phyloP scores from a whole-genome alignment of 345 rosid species.

The Camelina hispida region DNA sequence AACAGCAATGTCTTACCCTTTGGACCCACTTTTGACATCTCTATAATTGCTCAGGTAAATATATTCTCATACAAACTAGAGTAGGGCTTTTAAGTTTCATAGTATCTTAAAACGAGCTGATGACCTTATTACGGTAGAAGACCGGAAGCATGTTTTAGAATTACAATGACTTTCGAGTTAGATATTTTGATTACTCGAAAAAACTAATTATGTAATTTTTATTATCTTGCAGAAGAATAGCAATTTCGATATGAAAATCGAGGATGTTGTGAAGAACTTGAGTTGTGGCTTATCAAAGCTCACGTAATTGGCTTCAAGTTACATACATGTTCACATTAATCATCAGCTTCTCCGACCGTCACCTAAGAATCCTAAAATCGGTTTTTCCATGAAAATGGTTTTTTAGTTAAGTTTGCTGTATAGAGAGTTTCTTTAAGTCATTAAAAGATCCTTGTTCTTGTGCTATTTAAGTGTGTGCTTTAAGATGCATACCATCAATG shows the following conservation, averaged over 20 bases:
- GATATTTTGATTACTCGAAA: not conserved
- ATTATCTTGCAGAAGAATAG: constrained; percentile 59
- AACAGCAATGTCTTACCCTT: constrained; percentile 71
- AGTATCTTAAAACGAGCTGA: not conserved
- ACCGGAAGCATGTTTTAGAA: not conserved
- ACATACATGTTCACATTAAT: not conserved
- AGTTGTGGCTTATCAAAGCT: constrained; percentile 50
- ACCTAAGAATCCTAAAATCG: not conserved
- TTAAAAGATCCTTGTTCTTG: not conserved
- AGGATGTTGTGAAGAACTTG: constrained; percentile 68
- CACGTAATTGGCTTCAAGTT: constrained; percentile 41
- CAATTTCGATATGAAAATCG: constrained; percentile 55
- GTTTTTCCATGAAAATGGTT: constrained; percentile 30
- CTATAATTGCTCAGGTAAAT: constrained; percentile 73
- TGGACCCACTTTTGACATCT: constrained; percentile 70
- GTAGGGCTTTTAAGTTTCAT: not conserved
- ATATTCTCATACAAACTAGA: constrained; percentile 21
- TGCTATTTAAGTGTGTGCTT: constrained; percentile 3
- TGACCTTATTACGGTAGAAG: not conserved
- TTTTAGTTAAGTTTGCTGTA: constrained; percentile 13
- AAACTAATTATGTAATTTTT: not conserved
- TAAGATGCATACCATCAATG: constrained; percentile 6
- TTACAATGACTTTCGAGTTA: not conserved
- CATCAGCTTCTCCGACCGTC: not conserved
- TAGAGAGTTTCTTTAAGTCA: constrained; percentile 10